Conservation (phyloP, 148 eudicot genomes). For the Rhododendron vialii region DNA sequence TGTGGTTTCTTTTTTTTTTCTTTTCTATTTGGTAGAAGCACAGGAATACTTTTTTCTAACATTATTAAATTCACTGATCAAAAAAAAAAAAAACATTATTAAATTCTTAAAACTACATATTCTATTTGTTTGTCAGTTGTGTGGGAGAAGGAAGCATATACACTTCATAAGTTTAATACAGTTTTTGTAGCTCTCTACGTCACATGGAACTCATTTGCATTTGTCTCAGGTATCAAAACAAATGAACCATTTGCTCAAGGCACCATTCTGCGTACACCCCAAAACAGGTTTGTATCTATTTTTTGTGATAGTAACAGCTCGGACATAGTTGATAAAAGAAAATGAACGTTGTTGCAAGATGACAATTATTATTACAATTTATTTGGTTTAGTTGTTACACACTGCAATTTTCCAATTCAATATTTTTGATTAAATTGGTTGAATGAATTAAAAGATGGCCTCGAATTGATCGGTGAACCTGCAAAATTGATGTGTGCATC, state of each 20-base stretch:
- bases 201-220: constrained; percentile 2
- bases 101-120: too few relatives aligned
- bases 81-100: too few relatives aligned
- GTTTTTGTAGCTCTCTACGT: not conserved
- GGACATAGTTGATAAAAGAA: not conserved
- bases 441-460: not conserved
- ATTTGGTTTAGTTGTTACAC: not conserved
- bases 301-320: not conserved
- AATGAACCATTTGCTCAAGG: constrained; percentile 90
- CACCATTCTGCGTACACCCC: constrained; percentile 90
- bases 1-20: too few relatives aligned
- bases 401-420: not conserved
- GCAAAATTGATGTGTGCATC: not conserved
- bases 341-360: not conserved
- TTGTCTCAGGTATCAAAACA: constrained; percentile 78
- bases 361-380: not conserved
- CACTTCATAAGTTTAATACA: not conserved
- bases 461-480: not conserved
- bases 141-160: not conserved
- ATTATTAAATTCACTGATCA: too few relatives aligned
- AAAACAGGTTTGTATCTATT: constrained; percentile 69
- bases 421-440: too few relatives aligned
- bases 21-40: too few relatives aligned
- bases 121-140: not conserved
- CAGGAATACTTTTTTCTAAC: too few relatives aligned